phyloP scores from a whole-genome alignment of 23 red algal species.

The Chondrus crispus region DNA sequence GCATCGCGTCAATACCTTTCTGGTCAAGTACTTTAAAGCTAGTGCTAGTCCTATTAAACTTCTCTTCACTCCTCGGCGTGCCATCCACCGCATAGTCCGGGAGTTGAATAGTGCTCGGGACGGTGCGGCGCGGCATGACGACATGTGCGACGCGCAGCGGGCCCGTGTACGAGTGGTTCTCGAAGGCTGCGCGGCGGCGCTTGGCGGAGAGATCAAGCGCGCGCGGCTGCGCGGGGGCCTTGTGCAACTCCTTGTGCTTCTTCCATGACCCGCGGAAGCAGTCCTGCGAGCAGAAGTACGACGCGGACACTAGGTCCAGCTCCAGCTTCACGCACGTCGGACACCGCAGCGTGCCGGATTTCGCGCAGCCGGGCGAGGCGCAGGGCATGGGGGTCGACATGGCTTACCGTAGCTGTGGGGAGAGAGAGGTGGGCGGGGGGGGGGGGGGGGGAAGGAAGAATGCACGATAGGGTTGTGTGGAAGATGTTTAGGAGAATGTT shows the following conservation, averaged over 20 bases:
- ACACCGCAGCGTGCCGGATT: slow-evolving; percentile 47
- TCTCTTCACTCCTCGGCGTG: slow-evolving; percentile 60
- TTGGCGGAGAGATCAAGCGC: slow-evolving; percentile 11
- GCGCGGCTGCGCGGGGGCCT: background rate
- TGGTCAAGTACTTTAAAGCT: slow-evolving; percentile 42
- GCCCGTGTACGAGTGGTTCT: slow-evolving; percentile 69
- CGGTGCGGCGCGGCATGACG: slow-evolving; percentile 22
- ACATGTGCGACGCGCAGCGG: slow-evolving; percentile 45
- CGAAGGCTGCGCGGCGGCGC: slow-evolving; percentile 34
- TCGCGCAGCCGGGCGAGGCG: slow-evolving; percentile 38
- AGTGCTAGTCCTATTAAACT: slow-evolving; percentile 43
- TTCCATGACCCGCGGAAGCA: slow-evolving; percentile 79
- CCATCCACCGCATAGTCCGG: slow-evolving; percentile 77
- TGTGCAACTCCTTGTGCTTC: slow-evolving; percentile 77
- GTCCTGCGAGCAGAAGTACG: slow-evolving; percentile 80
- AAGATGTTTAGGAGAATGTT: too few species aligned
- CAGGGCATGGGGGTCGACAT: slow-evolving; percentile 34
- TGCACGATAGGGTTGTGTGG: too few species aligned
- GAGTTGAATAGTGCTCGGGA: slow-evolving; percentile 41
- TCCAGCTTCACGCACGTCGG: slow-evolving; percentile 82
- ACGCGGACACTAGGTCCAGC: background rate
- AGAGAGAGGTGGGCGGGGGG: too few species aligned
- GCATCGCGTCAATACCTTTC: slow-evolving; percentile 64
- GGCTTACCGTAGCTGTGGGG: too few species aligned
- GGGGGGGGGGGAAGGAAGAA: too few species aligned